Base-by-base conservation (phyloP, 202 grass and related monocot species). In the Elaeis oleifera region DNA sequence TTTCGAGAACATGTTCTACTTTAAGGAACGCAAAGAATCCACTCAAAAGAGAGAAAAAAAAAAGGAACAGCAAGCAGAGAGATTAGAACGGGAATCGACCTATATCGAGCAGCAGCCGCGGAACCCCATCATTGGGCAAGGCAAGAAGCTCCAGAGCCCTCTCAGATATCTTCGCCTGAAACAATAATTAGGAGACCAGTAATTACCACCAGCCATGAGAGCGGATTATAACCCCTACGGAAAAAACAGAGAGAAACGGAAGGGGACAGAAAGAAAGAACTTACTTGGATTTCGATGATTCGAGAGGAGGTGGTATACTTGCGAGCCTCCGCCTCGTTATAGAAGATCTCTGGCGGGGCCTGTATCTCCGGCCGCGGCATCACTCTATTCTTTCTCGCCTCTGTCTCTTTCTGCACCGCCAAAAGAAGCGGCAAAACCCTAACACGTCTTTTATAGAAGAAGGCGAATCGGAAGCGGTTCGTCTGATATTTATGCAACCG, bases 281-380 rank as follows among this genome's bases (percentile, higher is more conserved):
- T 0, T 73, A 80, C 91, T 64, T 96, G 92, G 76, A 96, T 91
- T 76, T 96, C 92, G 61, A 96, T 83, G 74, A 96, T 96, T 16
- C 92, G 92, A 24, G 92, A 96, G 49, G 87, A 96, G 61, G 92
- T 96, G 17, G 92, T 96, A 78, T 96, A 96, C 63, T 96, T 96
- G 18, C 87, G 87, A 16, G 92, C 87, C 84, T 96, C 92, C 60
- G 79, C 49, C 39, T 91, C 92, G 22, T 96, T 96, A 71, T 96
- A 96, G 74, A 91, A 96, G 56, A 96, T 88, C 64, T 96, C 92
- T 55, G 92, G 92, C 58, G 92, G 92, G 4, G 84, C 87, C 74
- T 96, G 92, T 23, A 86, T 69, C 84, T 97, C 92, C 71, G 92
- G 92, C 15, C 92, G 73, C 16, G 92, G 79, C 92, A 97, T 96